Evolutionary conservation across 2,329 filamentous ascomycete species (phyloP).

Genomic region (Dryadomyces quercivorus): DNA sequence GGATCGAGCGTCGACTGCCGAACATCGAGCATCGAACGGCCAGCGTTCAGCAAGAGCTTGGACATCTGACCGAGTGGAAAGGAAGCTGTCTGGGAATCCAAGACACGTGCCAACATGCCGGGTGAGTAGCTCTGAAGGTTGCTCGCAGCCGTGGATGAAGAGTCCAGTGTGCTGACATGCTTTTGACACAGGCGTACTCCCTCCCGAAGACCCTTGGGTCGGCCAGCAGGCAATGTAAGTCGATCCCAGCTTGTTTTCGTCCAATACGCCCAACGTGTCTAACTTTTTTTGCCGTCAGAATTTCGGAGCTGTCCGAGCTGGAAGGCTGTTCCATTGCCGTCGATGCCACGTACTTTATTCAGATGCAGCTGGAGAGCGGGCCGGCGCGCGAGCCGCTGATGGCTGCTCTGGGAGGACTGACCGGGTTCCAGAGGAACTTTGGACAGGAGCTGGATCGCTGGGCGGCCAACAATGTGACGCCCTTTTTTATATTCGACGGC

Average conservation of each 20-base stretch:
- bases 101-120: neutral
- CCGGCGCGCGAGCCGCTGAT: constrained; percentile 76
- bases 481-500: constrained; percentile 86
- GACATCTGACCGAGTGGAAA: neutral
- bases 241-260: neutral
- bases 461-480: constrained; percentile 56
- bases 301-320: constrained; percentile 55
- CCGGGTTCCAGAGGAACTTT: constrained; percentile 65
- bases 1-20: too few relatives aligned
- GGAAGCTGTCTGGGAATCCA: neutral
- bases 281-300: constrained; percentile 22
- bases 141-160: too few relatives aligned
- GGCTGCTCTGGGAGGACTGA: constrained; percentile 78
- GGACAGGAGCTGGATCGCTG: constrained; percentile 65
- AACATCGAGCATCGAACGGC: too few relatives aligned
- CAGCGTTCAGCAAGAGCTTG: too few relatives aligned
- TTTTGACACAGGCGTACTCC: neutral
- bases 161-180: neutral
- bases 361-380: constrained; percentile 58
- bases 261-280: neutral
- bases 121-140: neutral
- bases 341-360: constrained; percentile 82
- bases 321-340: constrained; percentile 67
- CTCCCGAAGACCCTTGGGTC: constrained; percentile 13
- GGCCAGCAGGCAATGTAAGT: constrained; percentile 19